A percentile compares a stretch with the other conserved stretches of the same genome.
Evolutionary conservation across 805 yeast genomes (phyloP).

Genomic region (Wickerhamiella domercqiae): DNA sequence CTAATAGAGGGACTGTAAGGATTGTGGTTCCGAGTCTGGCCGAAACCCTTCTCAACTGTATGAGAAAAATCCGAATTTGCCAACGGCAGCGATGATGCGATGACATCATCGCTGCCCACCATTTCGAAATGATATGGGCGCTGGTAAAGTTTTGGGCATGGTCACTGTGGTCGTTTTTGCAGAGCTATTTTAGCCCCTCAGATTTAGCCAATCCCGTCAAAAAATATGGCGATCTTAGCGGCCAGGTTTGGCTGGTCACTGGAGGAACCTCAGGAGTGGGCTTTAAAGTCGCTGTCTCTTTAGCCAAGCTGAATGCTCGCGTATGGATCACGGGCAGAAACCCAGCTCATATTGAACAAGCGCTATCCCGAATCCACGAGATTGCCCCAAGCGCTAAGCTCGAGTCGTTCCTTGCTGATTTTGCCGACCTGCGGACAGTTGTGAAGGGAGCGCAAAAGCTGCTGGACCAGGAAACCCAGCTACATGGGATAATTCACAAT

Average conservation of each 20-base stretch:
- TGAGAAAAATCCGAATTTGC: too few species aligned
- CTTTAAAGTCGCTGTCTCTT: slow-evolving; percentile 6
- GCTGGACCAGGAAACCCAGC: slow-evolving; percentile 15
- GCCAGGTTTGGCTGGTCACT: slow-evolving; percentile 21
- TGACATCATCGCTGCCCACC: too few species aligned
- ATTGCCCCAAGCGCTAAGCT: slow-evolving; percentile 16
- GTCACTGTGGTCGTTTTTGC: too few species aligned
- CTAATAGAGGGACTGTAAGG: too few species aligned
- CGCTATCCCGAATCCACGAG: slow-evolving; percentile 20
- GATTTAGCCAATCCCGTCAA: too few species aligned
- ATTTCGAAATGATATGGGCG: too few species aligned
- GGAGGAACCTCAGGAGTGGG: slow-evolving; percentile 18
- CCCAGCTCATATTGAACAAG: slow-evolving; percentile 21
- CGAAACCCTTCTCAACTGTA: too few species aligned
- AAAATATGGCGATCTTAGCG: slow-evolving; percentile 22
- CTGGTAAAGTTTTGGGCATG: too few species aligned
- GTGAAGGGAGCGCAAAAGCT: slow-evolving; percentile 26
- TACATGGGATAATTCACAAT: slow-evolving; percentile 30
- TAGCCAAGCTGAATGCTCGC: slow-evolving; percentile 18
- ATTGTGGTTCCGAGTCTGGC: too few species aligned
- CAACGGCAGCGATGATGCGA: too few species aligned
- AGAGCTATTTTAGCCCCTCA: too few species aligned
- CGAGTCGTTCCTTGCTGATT: slow-evolving; percentile 15
- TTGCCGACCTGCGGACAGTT: slow-evolving; percentile 25
- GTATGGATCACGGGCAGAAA: slow-evolving; percentile 28